Percentiles rank a stretch among this genome's conserved stretches.
phyloP scores from a whole-genome alignment of 2,329 filamentous ascomycete species.

The Fusarium haematococcum region DNA sequence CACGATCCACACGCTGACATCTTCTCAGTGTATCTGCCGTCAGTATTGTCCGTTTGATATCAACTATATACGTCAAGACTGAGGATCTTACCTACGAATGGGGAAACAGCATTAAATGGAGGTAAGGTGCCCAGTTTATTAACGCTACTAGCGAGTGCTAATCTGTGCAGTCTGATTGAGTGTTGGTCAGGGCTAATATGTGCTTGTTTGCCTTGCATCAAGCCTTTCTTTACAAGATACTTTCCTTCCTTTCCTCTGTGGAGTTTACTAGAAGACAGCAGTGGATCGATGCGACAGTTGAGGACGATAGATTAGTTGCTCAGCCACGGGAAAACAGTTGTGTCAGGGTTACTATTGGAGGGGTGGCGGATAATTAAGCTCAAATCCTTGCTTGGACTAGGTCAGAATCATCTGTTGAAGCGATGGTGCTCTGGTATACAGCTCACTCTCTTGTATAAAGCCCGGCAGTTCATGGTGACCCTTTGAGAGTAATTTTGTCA shows the following conservation, averaged over 20 bases:
- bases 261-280: not conserved
- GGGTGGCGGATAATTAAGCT: no score
- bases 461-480: not conserved
- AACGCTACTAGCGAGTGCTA: not conserved
- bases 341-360: not conserved
- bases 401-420: not conserved
- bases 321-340: not conserved
- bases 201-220: conserved; percentile 23
- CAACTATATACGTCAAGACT: not conserved
- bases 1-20: not conserved
- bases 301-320: not conserved
- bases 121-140: not conserved
- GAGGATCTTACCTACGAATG: not conserved
- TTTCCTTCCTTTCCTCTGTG: not conserved
- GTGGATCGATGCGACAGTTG: not conserved
- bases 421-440: not conserved
- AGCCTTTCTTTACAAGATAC: not conserved
- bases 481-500: no score
- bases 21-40: conserved; percentile 2
- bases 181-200: conserved; percentile 16
- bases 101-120: conserved; percentile 4
- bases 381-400: not conserved
- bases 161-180: conserved; percentile 9
- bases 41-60: conserved; percentile 8
- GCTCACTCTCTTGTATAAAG: no score